A percentile compares a stretch with the other conserved stretches of the same genome.
phyloP scores from a whole-genome alignment of 768 basidiomycete genomes.

The Leccinum boreale region DNA sequence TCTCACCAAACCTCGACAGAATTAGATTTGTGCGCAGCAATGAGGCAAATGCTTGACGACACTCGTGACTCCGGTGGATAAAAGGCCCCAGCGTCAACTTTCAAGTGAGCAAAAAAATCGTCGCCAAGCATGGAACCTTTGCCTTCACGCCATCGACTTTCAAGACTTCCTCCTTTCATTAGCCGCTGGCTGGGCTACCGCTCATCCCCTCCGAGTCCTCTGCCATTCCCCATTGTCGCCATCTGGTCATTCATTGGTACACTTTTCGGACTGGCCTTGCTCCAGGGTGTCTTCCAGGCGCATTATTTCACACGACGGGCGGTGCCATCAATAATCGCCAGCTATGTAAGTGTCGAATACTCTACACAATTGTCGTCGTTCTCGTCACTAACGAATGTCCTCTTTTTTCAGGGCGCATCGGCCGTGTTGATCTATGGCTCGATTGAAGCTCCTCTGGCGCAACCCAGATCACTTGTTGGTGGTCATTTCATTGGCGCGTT shows the following conservation, averaged over 20 bases:
- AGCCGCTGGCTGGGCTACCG: constrained; percentile 15
- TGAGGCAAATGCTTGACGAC: too few species aligned
- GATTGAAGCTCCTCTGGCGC: constrained; percentile 50
- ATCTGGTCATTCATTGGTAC: constrained; percentile 52
- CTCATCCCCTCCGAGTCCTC: constrained; percentile 5
- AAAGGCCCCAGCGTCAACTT: background rate
- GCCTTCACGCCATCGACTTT: background rate
- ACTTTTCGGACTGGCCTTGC: constrained; percentile 45
- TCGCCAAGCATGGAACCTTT: background rate
- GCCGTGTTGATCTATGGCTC: constrained; percentile 54
- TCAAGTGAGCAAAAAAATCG: background rate
- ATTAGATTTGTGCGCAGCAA: too few species aligned
- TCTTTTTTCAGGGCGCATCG: constrained; percentile 48
- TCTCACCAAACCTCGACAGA: too few species aligned
- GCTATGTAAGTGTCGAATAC: constrained; percentile 15
- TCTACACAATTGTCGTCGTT: background rate
- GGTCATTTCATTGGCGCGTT: constrained; percentile 43
- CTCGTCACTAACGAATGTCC: background rate
- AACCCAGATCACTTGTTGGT: constrained; percentile 49
- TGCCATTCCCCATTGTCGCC: background rate
- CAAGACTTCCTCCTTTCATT: constrained; percentile 1
- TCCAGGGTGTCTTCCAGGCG: constrained; percentile 50
- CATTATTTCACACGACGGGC: constrained; percentile 44
- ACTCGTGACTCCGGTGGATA: background rate
- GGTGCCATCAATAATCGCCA: constrained; percentile 28